These are phyloP conservation scores for Plasmodium knowlesi DNA, from an alignment of 169 alveolate species.

Conservation along the genomic window DNA sequence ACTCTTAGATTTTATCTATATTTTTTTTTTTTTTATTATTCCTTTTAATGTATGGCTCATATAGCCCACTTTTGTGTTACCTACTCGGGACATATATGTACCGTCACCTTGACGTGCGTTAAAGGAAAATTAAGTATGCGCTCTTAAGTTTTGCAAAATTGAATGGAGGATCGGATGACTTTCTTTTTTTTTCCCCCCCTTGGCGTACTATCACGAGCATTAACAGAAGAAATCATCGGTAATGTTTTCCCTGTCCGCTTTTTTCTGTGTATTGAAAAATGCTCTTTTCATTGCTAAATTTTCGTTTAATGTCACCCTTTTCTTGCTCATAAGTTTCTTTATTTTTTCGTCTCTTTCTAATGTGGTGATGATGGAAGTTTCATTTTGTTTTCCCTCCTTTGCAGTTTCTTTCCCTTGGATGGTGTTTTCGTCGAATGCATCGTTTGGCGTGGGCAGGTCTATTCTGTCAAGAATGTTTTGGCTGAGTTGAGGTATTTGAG, in stretches of 20 bases:
- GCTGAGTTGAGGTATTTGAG: neutral
- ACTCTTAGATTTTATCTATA: neutral
- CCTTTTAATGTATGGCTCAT: neutral
- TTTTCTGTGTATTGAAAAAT: slow-evolving; percentile 35
- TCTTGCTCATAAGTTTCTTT: slow-evolving; percentile 43
- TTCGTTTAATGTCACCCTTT: slow-evolving; percentile 65
- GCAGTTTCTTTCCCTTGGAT: neutral
- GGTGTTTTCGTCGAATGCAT: neutral
- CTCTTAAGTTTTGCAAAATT: neutral
- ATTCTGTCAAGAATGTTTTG: neutral
- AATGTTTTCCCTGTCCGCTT: neutral
- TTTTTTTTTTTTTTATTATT: slow-evolving; percentile 28
- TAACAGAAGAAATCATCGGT: slow-evolving; percentile 42
- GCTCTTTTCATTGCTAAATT: slow-evolving; percentile 58
- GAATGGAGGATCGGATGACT: neutral
- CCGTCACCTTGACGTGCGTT: neutral
- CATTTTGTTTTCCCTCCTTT: neutral
- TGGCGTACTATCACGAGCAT: slow-evolving; percentile 25
- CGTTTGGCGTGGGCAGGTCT: neutral
- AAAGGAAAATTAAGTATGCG: slow-evolving; percentile 1
- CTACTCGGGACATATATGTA: neutral
- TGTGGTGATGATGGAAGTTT: neutral
- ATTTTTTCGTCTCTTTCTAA: slow-evolving; percentile 23
- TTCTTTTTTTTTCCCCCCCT: neutral
- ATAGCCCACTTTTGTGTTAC: neutral